phyloP scores from a whole-genome alignment of 148 eudicot genomes.

The Pouteria glomerata region DNA sequence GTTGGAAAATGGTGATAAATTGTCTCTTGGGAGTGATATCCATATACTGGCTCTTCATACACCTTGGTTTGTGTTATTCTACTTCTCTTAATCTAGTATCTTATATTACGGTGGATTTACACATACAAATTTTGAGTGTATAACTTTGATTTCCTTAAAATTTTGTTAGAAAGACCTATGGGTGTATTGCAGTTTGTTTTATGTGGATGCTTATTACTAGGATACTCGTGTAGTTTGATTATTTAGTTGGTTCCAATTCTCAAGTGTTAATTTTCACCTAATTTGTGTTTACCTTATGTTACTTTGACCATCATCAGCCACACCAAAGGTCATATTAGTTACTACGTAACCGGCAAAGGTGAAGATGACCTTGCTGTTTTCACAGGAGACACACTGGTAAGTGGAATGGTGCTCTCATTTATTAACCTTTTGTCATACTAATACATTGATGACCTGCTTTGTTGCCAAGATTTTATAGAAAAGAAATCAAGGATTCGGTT shows the following conservation, averaged over 20 bases:
- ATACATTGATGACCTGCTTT: neutral
- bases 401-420: constrained; percentile 5
- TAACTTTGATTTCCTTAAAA: neutral
- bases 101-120: neutral
- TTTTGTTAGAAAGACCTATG: neutral
- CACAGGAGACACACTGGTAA: constrained; percentile 94
- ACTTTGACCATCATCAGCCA: constrained; percentile 52
- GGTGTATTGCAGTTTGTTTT: neutral
- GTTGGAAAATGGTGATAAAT: constrained; percentile 77
- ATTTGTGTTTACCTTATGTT: neutral
- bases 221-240: neutral
- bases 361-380: constrained; percentile 86
- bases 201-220: neutral
- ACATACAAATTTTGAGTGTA: neutral
- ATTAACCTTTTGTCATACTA: neutral
- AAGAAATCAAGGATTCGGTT: neutral
- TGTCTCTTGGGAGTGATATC: constrained; percentile 59
- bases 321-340: constrained; percentile 95
- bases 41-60: constrained; percentile 74
- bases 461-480: neutral
- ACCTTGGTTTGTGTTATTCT: constrained; percentile 52
- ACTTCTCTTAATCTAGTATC: neutral
- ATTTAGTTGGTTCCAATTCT: neutral
- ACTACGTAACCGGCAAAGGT: constrained; percentile 76
- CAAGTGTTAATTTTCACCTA: neutral